Percentiles rank a stretch among this genome's conserved stretches.
Evolutionary conservation across 768 basidiomycete genomes (phyloP).

Genomic region (Agaricus subrufescens): DNA sequence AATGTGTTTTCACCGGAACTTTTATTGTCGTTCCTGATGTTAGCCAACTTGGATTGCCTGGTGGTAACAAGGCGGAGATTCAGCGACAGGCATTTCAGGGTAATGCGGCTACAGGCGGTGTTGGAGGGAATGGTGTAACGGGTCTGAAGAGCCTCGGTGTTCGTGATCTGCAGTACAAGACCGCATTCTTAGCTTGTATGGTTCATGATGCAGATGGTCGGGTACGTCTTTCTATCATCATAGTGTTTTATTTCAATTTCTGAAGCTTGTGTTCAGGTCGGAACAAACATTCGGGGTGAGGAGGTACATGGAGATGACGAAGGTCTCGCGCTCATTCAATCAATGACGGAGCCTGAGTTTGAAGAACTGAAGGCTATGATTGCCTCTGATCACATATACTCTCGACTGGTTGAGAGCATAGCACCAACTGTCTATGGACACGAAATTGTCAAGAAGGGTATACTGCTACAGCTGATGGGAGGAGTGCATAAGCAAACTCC

Average conservation of each 20-base stretch:
- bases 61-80: constrained; percentile 87
- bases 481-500: constrained; percentile 96
- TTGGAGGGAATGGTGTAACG: constrained; percentile 80
- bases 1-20: constrained; percentile 95
- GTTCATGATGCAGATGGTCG: constrained; percentile 86
- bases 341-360: constrained; percentile 90
- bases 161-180: constrained; percentile 95
- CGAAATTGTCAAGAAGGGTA: constrained; percentile 97
- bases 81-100: constrained; percentile 78
- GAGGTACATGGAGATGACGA: constrained; percentile 74
- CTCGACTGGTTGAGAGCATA: constrained; percentile 88
- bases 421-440: constrained; percentile 99
- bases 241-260: constrained; percentile 6
- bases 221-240: constrained; percentile 41
- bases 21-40: constrained; percentile 99
- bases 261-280: constrained; percentile 40
- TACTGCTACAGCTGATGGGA: constrained; percentile 94
- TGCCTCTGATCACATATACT: constrained; percentile 91
- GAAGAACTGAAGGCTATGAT: constrained; percentile 96
- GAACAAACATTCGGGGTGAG: constrained; percentile 88
- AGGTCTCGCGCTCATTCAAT: constrained; percentile 80
- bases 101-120: constrained; percentile 55
- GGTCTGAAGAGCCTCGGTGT: constrained; percentile 94
- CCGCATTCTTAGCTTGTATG: constrained; percentile 98
- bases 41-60: constrained; percentile 90